Conservation (phyloP, 352 stramenopile species). For the Peronospora belbahrii region DNA sequence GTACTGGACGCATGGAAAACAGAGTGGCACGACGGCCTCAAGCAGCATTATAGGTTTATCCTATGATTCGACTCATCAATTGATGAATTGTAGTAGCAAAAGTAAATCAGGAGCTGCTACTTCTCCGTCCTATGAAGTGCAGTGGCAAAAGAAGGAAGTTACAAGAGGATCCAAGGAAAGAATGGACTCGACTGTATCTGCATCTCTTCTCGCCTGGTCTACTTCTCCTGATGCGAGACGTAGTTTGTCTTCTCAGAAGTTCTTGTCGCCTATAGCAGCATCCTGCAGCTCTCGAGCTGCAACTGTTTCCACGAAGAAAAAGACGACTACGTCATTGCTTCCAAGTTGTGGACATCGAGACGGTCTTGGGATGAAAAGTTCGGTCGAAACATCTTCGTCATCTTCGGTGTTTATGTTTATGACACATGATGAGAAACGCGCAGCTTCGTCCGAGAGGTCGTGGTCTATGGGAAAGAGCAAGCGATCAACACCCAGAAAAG, state of each 20-base stretch:
- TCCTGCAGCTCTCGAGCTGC: slow-evolving; percentile 10
- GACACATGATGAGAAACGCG: slow-evolving; percentile 17
- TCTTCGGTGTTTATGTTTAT: slow-evolving; percentile 23
- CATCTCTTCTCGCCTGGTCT: slow-evolving; percentile 7
- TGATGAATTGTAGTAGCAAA: slow-evolving; percentile 26
- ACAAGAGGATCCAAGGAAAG: slow-evolving; percentile 21
- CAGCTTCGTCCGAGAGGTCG: slow-evolving; percentile 15
- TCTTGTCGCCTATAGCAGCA: slow-evolving; percentile 5
- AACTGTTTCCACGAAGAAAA: slow-evolving; percentile 19
- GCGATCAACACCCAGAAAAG: slow-evolving; percentile 24
- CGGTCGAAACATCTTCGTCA: slow-evolving; percentile 2
- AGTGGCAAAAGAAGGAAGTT: slow-evolving; percentile 48
- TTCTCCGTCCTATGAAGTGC: slow-evolving; percentile 23
- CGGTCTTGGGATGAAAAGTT: slow-evolving; percentile 12
- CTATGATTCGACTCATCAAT: slow-evolving; percentile 14
- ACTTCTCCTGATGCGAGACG: slow-evolving; percentile 5
- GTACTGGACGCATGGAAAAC: slow-evolving; percentile 69
- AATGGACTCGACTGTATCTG: not conserved
- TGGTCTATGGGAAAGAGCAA: slow-evolving; percentile 34
- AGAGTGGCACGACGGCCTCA: slow-evolving; percentile 38
- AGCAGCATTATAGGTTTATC: slow-evolving; percentile 12
- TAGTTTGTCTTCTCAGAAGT: slow-evolving; percentile 5
- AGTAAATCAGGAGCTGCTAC: slow-evolving; percentile 11
- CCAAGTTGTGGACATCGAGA: slow-evolving; percentile 13
- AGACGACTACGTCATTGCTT: slow-evolving; percentile 4